Percentiles rank a stretch among this genome's conserved stretches.
Conservation (phyloP, 2,329 filamentous ascomycete genomes). For the Ascochyta viciae-villosae region DNA sequence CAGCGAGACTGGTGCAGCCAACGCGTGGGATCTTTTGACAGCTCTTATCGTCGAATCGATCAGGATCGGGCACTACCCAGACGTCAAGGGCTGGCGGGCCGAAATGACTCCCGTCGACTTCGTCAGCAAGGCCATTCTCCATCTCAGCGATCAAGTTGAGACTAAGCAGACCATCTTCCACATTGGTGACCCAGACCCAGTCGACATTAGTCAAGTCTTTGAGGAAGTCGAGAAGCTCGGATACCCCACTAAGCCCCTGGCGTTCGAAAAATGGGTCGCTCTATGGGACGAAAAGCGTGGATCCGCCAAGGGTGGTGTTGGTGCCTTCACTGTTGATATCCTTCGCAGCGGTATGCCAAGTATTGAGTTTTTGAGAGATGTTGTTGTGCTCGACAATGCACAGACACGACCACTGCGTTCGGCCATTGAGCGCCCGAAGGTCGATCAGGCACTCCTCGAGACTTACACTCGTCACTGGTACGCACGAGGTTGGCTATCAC, state of each 20-base stretch:
- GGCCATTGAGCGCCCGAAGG: slow-evolving; percentile 69
- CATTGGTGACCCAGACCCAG: slow-evolving; percentile 74
- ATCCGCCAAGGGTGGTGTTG: slow-evolving; percentile 68
- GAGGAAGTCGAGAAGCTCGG: slow-evolving; percentile 69
- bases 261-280: slow-evolving; percentile 76
- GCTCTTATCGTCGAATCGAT: slow-evolving; percentile 80
- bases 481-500: slow-evolving; percentile 76
- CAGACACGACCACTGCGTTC: slow-evolving; percentile 68
- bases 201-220: slow-evolving; percentile 72
- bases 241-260: slow-evolving; percentile 70
- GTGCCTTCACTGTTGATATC: slow-evolving; percentile 79
- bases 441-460: slow-evolving; percentile 73
- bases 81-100: slow-evolving; percentile 76
- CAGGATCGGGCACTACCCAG: slow-evolving; percentile 72
- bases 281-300: slow-evolving; percentile 77
- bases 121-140: slow-evolving; percentile 75
- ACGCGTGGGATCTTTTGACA: slow-evolving; percentile 79
- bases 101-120: slow-evolving; percentile 89
- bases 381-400: slow-evolving; percentile 76
- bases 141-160: slow-evolving; percentile 69
- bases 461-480: slow-evolving; percentile 84
- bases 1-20: slow-evolving; percentile 75
- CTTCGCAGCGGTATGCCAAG: slow-evolving; percentile 82
- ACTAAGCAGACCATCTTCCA: slow-evolving; percentile 73
- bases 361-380: slow-evolving; percentile 72